Evolutionary conservation across 805 yeast genomes (phyloP), one percentile per base, ranked within the genome.

Genomic region (Zygotorulaspora florentina): DNA sequence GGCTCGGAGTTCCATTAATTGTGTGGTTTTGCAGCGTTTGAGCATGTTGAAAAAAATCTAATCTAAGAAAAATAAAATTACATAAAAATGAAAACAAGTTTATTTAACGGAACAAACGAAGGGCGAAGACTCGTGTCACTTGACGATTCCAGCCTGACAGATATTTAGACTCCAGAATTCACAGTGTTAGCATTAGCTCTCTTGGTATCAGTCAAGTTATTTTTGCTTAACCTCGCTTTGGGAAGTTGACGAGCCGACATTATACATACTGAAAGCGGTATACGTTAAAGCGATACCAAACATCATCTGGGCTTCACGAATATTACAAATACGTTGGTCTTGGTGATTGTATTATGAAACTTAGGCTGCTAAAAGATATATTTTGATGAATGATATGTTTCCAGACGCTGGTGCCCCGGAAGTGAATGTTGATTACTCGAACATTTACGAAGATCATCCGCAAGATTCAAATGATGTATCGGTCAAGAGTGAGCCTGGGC

Each of bases 401-500:
- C 26, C 48, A 20, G 44, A 45, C n/a, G 40, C 48, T 18, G 33
- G 15, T 17, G 41, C 31, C 18, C 20, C 30, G 30, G 28, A 30
- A 16, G 12, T 36, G 20, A 25, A 37, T 23, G 25, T 25, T 16
- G 12, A 37, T 13, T 37, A 23, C 13, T 39, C 43, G 20, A 26
- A 39, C 26, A 35, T 13, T 12, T 29, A 33, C 20, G 35, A 34
- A 23, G 35, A 17, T 4, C 37, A 31, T 10, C 13, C 18, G n/a
- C 25, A 35, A 20, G 25, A 2, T 12, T n/a, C 25, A 3, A 37
- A 25, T 25, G 25, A 16, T 28, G 18, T 6, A 5, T 8, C 8
- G 5, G 16, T 17, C 13, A 17, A 16, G 12, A 13, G 20, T 13
- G 36, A 33, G 20, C 5, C 20, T 4, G 16, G 4, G 18, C 20